Percentiles rank a stretch among this genome's conserved stretches.
Evolutionary conservation across 2,329 filamentous ascomycete genomes (phyloP).

Genomic region (Aspergillus texensis): DNA sequence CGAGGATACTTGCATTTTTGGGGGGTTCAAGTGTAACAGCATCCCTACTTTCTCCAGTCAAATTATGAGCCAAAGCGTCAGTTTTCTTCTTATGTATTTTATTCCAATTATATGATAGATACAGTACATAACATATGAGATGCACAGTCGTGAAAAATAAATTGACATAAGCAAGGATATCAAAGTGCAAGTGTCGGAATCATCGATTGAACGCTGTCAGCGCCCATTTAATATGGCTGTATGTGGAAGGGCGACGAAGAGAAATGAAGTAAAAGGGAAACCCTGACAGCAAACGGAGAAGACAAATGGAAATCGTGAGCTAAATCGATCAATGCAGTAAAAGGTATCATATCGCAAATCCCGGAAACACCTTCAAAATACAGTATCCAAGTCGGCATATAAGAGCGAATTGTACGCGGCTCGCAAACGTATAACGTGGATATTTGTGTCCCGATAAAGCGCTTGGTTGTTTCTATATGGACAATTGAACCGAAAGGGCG

Average conservation of each 20-base stretch:
- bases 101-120: constrained; percentile 15
- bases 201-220: constrained; percentile 23
- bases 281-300: constrained; percentile 12
- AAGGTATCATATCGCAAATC: constrained; percentile 35
- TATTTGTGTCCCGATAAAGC: constrained; percentile 11
- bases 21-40: not conserved
- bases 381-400: constrained; percentile 16
- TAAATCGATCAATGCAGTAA: constrained; percentile 26
- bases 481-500: constrained; percentile 3
- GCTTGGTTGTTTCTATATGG: constrained; percentile 1
- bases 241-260: constrained; percentile 1
- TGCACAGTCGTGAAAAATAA: constrained; percentile 25
- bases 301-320: constrained; percentile 19
- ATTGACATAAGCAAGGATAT: constrained; percentile 19
- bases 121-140: constrained; percentile 23
- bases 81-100: constrained; percentile 7
- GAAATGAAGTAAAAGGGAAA: constrained; percentile 4
- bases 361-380: constrained; percentile 25
- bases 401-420: constrained; percentile 10
- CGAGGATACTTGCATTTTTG: not conserved
- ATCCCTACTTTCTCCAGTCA: not conserved
- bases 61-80: not conserved
- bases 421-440: constrained; percentile 16
- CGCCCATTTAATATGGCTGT: constrained; percentile 18
- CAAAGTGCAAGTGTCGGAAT: constrained; percentile 11